Evolutionary conservation across 176 grass and related monocot species (phyloP), one percentile per base, ranked within the genome.

Genomic region (Oryza meridionalis): DNA sequence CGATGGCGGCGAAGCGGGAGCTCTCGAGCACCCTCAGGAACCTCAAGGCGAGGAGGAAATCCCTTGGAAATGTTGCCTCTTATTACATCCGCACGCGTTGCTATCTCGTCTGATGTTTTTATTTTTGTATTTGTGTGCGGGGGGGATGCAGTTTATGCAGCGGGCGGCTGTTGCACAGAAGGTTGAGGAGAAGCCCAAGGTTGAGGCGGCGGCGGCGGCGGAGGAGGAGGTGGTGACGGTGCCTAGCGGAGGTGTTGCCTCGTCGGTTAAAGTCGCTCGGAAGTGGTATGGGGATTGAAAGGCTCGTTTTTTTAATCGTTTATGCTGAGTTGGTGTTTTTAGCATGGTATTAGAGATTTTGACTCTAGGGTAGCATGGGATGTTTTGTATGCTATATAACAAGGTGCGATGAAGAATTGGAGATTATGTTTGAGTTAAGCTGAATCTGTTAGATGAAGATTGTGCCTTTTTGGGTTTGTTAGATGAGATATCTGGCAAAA

Each of bases 1-100:
- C 19, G 67, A 90, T 90, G 88, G 90, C 94, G 91, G 90, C 88
- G 77, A 98, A 95, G 80, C 83, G 93, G 62, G 95, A 94, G 92
- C 91, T 98, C 72, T 98, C 95, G 27, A 91, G 81, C 69, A 98
- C 92, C 15, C 91, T 98, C 45, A 91, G 70, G 89, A 95, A 91
- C 47, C 85, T 98, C 1, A 98, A 98, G 89, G 95, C 85, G 44
- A 89, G 24, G 44, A 87, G 24, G 32, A 59, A 59, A 10, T 21
- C 38, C 26, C 7, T 51, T 58, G 53, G 53, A 9, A 58, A 21
- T 58, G 7, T 25, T 9, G 75, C n/a, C 25, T 7, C 81, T 53
- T 55, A 63, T 53, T 55, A 63, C 11, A 45, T 26, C 33, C 49
- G 46, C 33, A 47, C 76, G 84, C 21, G 35, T 16, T 27, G 61